Evolutionary conservation across 1,139 yeast species (phyloP).

Genomic region (Lodderomyces pseudojiufengensis): DNA sequence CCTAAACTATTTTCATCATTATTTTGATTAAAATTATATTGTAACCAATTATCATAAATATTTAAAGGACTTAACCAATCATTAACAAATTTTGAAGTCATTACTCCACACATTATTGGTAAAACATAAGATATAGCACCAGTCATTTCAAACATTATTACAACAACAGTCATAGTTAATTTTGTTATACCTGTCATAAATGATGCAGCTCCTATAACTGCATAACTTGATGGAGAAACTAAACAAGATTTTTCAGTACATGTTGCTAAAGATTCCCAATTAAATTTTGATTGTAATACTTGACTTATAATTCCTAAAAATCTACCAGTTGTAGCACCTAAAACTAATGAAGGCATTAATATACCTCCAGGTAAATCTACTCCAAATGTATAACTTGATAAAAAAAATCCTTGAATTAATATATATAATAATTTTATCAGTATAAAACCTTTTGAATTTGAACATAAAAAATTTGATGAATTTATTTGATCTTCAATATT

Average conservation of each 20-base stretch:
- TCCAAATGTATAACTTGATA: constrained; percentile 64
- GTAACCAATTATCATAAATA: constrained; percentile 47
- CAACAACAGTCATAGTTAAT: constrained; percentile 54
- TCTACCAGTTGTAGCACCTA: constrained; percentile 72
- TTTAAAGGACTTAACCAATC: constrained; percentile 47
- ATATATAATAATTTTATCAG: constrained; percentile 42
- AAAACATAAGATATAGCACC: constrained; percentile 59
- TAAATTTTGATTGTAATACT: constrained; percentile 40
- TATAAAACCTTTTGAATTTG: constrained; percentile 23
- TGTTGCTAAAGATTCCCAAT: constrained; percentile 40
- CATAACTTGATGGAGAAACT: constrained; percentile 58
- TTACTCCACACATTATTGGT: constrained; percentile 58
- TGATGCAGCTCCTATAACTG: constrained; percentile 60
- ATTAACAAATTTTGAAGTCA: constrained; percentile 48
- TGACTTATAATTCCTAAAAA: constrained; percentile 61
- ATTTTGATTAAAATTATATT: constrained; percentile 24
- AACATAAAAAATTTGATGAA: constrained; percentile 36
- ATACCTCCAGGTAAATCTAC: constrained; percentile 71
- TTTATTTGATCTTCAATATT: constrained; percentile 13
- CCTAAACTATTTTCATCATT: constrained; percentile 5
- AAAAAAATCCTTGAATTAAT: constrained; percentile 49
- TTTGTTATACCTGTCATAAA: constrained; percentile 57
- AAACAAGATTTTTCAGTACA: constrained; percentile 51
- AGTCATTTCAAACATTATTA: constrained; percentile 53
- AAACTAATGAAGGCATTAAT: constrained; percentile 65